phyloP scores from a whole-genome alignment of 768 basidiomycete species.

The Pleurotus eryngii region DNA sequence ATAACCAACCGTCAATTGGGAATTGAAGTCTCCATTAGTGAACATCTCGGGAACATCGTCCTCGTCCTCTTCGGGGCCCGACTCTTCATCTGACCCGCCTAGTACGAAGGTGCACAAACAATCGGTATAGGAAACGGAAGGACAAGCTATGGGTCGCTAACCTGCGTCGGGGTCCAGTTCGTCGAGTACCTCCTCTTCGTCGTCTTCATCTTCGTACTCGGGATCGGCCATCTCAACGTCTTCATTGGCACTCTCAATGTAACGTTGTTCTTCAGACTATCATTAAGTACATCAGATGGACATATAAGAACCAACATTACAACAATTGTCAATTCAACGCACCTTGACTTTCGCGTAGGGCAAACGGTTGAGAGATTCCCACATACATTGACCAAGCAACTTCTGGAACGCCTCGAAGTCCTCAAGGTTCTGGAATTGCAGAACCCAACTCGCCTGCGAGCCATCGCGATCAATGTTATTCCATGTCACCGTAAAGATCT shows the following conservation, averaged over 20 bases:
- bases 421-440: constrained; percentile 59
- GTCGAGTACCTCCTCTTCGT: constrained; percentile 72
- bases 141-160: constrained; percentile 20
- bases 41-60: constrained; percentile 36
- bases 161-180: constrained; percentile 68
- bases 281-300: neutral
- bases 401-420: constrained; percentile 58
- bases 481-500: constrained; percentile 81
- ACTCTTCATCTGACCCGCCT: constrained; percentile 42
- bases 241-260: constrained; percentile 75
- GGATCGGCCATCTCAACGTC: constrained; percentile 88
- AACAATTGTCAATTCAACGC: neutral
- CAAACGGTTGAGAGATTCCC: constrained; percentile 74
- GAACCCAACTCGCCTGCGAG: constrained; percentile 74
- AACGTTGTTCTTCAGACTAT: constrained; percentile 82
- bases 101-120: neutral
- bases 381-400: constrained; percentile 66
- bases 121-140: constrained; percentile 1
- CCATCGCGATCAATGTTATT: constrained; percentile 62
- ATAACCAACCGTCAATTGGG: constrained; percentile 90
- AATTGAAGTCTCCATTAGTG: constrained; percentile 67
- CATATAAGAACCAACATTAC: neutral
- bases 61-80: constrained; percentile 32
- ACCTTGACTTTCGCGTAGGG: constrained; percentile 84
- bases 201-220: constrained; percentile 71